Evolutionary conservation across 257 asterid species (phyloP).

Genomic region (Verbascum thapsus): DNA sequence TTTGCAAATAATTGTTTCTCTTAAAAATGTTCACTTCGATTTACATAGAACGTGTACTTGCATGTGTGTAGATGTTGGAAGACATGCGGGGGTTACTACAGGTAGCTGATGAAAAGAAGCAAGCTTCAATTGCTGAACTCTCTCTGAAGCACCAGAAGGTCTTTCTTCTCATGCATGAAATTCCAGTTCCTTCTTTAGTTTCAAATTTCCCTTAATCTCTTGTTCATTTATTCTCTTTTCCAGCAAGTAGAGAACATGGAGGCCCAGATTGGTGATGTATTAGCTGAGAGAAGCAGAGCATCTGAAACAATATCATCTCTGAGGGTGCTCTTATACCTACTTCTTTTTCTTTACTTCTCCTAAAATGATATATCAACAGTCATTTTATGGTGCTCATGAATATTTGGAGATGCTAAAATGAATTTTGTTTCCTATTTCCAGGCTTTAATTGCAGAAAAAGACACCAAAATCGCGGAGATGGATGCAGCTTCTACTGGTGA

Average conservation of each 20-base stretch:
- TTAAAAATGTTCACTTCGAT: conserved; percentile 12
- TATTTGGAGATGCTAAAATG: conserved; percentile 29
- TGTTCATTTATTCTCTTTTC: conserved; percentile 24
- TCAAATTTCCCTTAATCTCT: conserved; percentile 17
- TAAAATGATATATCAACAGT: conserved; percentile 22
- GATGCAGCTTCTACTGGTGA: conserved; percentile 99
- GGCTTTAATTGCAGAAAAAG: conserved; percentile 78
- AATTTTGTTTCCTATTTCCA: conserved; percentile 36
- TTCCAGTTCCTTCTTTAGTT: conserved; percentile 25
- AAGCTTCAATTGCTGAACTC: conserved; percentile 72
- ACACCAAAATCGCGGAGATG: conserved; percentile 90
- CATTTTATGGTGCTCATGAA: conserved; percentile 19
- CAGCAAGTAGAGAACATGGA: conserved; percentile 89
- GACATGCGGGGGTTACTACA: conserved; percentile 61
- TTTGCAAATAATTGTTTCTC: neutral
- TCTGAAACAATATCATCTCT: conserved; percentile 81
- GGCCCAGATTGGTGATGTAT: conserved; percentile 80
- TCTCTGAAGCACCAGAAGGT: conserved; percentile 88
- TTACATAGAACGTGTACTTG: conserved; percentile 18
- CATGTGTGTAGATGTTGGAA: conserved; percentile 68
- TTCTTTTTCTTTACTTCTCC: conserved; percentile 27
- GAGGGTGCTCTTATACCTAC: conserved; percentile 50
- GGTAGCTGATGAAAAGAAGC: conserved; percentile 84
- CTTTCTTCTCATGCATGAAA: conserved; percentile 30
- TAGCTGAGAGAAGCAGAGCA: conserved; percentile 80